Evolutionary conservation across 768 basidiomycete species (phyloP).

Genomic region (Coprinellus micaceus): DNA sequence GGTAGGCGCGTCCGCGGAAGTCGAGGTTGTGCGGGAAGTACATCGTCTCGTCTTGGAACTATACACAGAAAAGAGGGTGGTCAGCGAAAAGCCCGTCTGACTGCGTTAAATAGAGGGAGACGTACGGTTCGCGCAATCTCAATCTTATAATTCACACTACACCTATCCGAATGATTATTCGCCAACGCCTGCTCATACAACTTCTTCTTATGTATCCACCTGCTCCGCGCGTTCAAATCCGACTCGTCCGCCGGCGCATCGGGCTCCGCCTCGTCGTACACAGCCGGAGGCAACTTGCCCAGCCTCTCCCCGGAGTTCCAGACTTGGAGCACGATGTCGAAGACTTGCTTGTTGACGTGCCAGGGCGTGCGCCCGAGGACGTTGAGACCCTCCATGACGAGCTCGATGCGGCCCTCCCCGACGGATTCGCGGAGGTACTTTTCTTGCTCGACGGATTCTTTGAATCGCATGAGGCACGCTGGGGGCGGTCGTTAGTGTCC

Average conservation of each 20-base stretch:
- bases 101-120: slow-evolving; percentile 13
- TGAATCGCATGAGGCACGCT: slow-evolving; percentile 88
- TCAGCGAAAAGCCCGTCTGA: background rate
- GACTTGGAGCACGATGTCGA: slow-evolving; percentile 69
- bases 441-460: slow-evolving; percentile 82
- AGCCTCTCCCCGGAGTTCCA: slow-evolving; percentile 87
- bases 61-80: slow-evolving; percentile 4
- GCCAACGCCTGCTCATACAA: slow-evolving; percentile 56
- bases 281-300: slow-evolving; percentile 79
- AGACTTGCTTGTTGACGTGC: slow-evolving; percentile 77
- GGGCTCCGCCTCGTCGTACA: slow-evolving; percentile 64
- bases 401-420: slow-evolving; percentile 69
- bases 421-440: slow-evolving; percentile 76
- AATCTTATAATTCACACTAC: slow-evolving; percentile 92
- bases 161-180: slow-evolving; percentile 87
- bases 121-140: slow-evolving; percentile 90
- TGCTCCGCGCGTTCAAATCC: slow-evolving; percentile 52
- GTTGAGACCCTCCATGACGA: slow-evolving; percentile 85
- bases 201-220: slow-evolving; percentile 56
- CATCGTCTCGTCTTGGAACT: slow-evolving; percentile 86
- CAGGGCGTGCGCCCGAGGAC: slow-evolving; percentile 88
- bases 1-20: slow-evolving; percentile 96
- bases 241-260: slow-evolving; percentile 34
- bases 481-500: slow-evolving; percentile 7
- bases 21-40: slow-evolving; percentile 96